Evolutionary conservation across 2,329 filamentous ascomycete genomes (phyloP).

Genomic region (Aulographum hederae): DNA sequence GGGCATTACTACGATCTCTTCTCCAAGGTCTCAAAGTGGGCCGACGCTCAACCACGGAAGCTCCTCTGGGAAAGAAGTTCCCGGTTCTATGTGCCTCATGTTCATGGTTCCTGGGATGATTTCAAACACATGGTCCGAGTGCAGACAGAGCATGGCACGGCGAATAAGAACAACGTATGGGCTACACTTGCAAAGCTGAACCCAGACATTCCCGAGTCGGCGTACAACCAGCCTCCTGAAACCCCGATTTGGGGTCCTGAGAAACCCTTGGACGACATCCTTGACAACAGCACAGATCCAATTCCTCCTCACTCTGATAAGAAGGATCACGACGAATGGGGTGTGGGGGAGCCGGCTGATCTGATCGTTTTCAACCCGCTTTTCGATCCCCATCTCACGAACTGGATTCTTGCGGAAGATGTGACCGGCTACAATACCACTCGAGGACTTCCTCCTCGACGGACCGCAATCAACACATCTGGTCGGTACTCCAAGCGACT

Average conservation of each 20-base stretch:
- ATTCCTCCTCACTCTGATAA: conserved; percentile 37
- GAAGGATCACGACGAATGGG: conserved; percentile 40
- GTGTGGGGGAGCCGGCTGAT: conserved; percentile 54
- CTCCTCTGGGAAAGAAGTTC: conserved; percentile 63
- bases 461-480: conserved; percentile 54
- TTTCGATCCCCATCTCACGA: conserved; percentile 52
- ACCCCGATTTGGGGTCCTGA: conserved; percentile 31
- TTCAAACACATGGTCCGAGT: conserved; percentile 47
- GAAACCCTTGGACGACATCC: conserved; percentile 21
- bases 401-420: conserved; percentile 55
- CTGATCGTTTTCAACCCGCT: conserved; percentile 63
- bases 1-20: conserved; percentile 77
- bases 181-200: conserved; percentile 17
- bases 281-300: conserved; percentile 33
- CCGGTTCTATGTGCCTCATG: conserved; percentile 56
- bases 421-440: conserved; percentile 47
- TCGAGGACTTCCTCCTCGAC: conserved; percentile 41
- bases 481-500: conserved; percentile 48
- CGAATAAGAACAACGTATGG: conserved; percentile 26
- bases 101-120: conserved; percentile 55
- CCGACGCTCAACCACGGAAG: conserved; percentile 46
- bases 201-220: conserved; percentile 20
- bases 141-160: conserved; percentile 37
- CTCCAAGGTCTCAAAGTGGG: conserved; percentile 47
- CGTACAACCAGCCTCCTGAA: conserved; percentile 16